These are phyloP conservation scores for Aphelidium insulamus DNA, from an alignment of 371 early-diverging fungal genomes.

Conservation along the genomic window DNA sequence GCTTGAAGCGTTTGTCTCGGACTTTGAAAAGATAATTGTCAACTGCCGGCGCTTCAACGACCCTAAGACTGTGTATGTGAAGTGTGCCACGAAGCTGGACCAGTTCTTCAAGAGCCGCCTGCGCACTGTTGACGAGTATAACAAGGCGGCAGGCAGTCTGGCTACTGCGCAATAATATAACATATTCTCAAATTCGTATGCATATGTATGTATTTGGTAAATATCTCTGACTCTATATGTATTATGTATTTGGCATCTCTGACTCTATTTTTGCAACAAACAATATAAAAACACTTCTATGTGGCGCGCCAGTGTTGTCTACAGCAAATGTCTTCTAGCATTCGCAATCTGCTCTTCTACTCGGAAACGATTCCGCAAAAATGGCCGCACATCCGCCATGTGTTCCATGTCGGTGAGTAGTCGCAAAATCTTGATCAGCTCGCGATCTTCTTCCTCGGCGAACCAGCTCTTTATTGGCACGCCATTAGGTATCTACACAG, in stretches of 20 bases:
- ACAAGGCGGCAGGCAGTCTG: too few relatives aligned
- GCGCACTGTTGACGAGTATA: background rate
- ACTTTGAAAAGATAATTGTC: conserved; percentile 54
- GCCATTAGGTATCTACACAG: conserved; percentile 40
- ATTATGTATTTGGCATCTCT: too few relatives aligned
- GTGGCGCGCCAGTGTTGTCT: too few relatives aligned
- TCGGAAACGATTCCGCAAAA: conserved; percentile 19
- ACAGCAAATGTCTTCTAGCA: too few relatives aligned
- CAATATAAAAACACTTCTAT: too few relatives aligned
- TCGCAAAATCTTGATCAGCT: conserved; percentile 22
- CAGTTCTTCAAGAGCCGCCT: conserved; percentile 36
- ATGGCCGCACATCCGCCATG: conserved; percentile 35
- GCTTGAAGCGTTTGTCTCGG: conserved; percentile 45
- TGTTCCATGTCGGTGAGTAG: conserved; percentile 25
- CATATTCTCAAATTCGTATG: too few relatives aligned
- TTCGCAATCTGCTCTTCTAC: conserved; percentile 10
- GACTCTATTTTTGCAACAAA: too few relatives aligned
- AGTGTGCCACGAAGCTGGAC: conserved; percentile 47
- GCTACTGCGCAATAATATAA: too few relatives aligned
- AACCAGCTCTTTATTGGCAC: conserved; percentile 47
- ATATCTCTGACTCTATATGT: too few relatives aligned
- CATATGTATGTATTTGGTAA: too few relatives aligned
- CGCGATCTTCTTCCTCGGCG: conserved; percentile 27
- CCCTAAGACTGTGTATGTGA: conserved; percentile 47
- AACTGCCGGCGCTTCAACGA: conserved; percentile 76